Conservation (phyloP, 352 stramenopile species). For the Phytophthora multivora region DNA sequence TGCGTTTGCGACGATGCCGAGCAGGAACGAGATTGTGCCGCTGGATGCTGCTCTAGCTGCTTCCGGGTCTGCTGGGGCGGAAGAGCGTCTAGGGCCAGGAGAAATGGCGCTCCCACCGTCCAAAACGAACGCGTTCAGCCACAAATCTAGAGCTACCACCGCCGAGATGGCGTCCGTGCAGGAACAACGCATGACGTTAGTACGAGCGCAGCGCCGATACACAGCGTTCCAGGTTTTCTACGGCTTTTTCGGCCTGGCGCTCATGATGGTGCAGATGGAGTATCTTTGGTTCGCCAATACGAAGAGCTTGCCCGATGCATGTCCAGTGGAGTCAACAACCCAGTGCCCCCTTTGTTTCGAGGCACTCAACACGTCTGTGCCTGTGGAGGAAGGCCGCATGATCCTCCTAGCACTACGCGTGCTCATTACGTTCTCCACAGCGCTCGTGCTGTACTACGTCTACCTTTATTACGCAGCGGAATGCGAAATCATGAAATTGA, state of each 20-base stretch:
- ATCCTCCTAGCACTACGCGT: conserved; percentile 67
- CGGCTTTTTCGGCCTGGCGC: conserved; percentile 59
- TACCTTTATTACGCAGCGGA: conserved; percentile 70
- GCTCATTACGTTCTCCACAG: conserved; percentile 70
- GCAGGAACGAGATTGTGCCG: conserved; percentile 71
- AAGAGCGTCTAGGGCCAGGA: conserved; percentile 13
- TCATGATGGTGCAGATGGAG: conserved; percentile 82
- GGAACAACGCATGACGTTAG: conserved; percentile 57
- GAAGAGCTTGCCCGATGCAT: conserved; percentile 35
- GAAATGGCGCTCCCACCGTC: conserved; percentile 10
- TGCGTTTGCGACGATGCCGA: conserved; percentile 46
- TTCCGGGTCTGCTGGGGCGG: conserved; percentile 2
- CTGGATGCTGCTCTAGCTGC: conserved; percentile 24
- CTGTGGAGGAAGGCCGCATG: conserved; percentile 59
- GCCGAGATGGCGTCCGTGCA: conserved; percentile 47
- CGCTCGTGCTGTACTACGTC: conserved; percentile 72
- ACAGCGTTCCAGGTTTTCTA: conserved; percentile 76
- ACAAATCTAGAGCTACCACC: conserved; percentile 38
- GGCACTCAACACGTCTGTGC: conserved; percentile 32
- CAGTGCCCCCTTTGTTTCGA: conserved; percentile 48
- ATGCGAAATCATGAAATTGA: conserved; percentile 80
- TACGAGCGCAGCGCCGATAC: conserved; percentile 49
- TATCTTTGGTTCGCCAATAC: conserved; percentile 78
- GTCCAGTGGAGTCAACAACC: conserved; percentile 34
- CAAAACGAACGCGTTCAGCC: conserved; percentile 18